These are phyloP conservation scores for Hirsutella minnesotensis DNA, from an alignment of 2,329 filamentous ascomycete species.

Conservation along the genomic window DNA sequence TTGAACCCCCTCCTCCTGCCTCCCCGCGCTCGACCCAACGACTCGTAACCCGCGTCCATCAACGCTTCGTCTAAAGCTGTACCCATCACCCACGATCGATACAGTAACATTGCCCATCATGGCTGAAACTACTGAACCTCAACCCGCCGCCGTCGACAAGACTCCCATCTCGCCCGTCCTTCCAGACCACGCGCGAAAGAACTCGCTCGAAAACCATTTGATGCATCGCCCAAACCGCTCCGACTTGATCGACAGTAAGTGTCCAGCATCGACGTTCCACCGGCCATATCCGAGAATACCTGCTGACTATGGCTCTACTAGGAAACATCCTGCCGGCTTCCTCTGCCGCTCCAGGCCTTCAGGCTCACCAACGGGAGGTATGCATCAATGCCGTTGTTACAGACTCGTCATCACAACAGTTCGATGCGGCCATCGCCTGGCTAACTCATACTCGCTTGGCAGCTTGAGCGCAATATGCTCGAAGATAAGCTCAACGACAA, in stretches of 20 bases:
- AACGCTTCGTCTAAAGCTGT: no score
- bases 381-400: conserved; percentile 8
- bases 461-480: conserved; percentile 77
- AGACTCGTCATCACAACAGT: background rate
- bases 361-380: conserved; percentile 69
- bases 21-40: no score
- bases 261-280: background rate
- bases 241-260: conserved; percentile 67
- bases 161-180: conserved; percentile 40
- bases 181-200: conserved; percentile 42
- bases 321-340: conserved; percentile 80
- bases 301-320: conserved; percentile 19
- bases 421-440: background rate
- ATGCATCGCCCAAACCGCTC: conserved; percentile 63
- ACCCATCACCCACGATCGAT: no score
- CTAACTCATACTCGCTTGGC: background rate
- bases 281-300: no score
- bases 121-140: conserved; percentile 15
- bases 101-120: conserved; percentile 9
- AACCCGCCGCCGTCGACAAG: conserved; percentile 29
- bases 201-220: conserved; percentile 63
- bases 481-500: conserved; percentile 80
- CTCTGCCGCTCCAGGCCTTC: conserved; percentile 64
- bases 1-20: background rate
- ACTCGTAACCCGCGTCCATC: no score